Conservation (phyloP, 140 eudicot genomes). For the Flaveria floridana region DNA sequence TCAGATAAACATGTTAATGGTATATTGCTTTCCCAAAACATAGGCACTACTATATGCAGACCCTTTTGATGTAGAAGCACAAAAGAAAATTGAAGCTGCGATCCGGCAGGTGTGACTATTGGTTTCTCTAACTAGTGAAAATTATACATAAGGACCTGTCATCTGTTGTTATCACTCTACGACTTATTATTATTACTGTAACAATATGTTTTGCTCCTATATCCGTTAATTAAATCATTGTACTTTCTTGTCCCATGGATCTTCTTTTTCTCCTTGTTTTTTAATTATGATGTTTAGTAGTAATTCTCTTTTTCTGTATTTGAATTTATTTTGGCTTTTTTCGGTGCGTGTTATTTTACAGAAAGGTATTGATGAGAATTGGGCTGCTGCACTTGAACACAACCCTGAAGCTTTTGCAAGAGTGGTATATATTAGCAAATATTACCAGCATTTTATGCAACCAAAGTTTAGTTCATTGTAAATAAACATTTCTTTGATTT, state of each 20-base stretch:
- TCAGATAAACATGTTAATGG: constrained; percentile 4
- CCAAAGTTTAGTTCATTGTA: background rate
- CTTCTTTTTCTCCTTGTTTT: background rate
- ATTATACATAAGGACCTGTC: background rate
- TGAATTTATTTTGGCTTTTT: constrained; percentile 14
- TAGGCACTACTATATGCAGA: constrained; percentile 86
- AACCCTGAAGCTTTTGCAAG: constrained; percentile 94
- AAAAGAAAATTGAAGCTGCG: constrained; percentile 87
- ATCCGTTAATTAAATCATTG: background rate
- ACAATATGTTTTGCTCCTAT: constrained; percentile 6
- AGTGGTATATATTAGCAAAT: constrained; percentile 56
- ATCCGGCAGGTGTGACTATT: constrained; percentile 70
- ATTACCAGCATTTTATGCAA: constrained; percentile 6
- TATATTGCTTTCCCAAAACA: constrained; percentile 13
- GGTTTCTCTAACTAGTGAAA: constrained; percentile 1
- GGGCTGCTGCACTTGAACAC: constrained; percentile 95
- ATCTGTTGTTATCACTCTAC: background rate
- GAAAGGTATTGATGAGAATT: constrained; percentile 94
- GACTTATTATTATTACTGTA: background rate
- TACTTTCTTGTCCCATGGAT: background rate
- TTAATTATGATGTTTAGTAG: background rate
- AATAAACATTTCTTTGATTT: background rate
- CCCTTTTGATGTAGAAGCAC: constrained; percentile 98
- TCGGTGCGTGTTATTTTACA: constrained; percentile 32
- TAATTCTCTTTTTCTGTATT: background rate